Base-by-base conservation (phyloP, 2,329 filamentous ascomycete genomes). In the Colletotrichum ledebouriae region DNA sequence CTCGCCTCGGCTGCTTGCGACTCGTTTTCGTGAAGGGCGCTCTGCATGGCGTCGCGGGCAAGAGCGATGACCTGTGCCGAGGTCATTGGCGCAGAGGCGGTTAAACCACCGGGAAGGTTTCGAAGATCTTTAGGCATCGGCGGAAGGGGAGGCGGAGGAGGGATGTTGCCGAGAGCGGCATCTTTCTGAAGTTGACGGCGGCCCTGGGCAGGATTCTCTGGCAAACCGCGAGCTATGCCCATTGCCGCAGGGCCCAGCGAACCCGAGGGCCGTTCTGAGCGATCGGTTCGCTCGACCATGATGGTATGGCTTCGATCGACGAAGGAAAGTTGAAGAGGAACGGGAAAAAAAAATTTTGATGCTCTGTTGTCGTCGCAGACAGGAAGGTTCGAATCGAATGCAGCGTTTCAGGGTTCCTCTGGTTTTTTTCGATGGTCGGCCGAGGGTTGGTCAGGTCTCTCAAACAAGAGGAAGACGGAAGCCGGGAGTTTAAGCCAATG, bases 21-120 rank as follows among this genome's bases (percentile, higher is more conserved):
- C 73, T 85, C 84, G 72, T 91, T 90, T 76, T 90, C 90, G 72
- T 89, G 85, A 66, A 91, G 81, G 62, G 91, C 90, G 73, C 84
- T 85, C 70, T 86, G 85, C 86, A 93, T 91, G 50, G 89, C 89
- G 73, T 91, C 88, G 72, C 86, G 86, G 41, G 89, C 89, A 56
- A 92, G 83, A 63, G 83, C 82, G 59, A 93, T 87, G 71, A 93
- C 89, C 76, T 93, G 89, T 49, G 81, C 82, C 44, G 89, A 81
- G 17, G 89, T 86, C 75, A 90, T 83, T 60, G 86, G 83, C 13
- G 79, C 77, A n/a, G 81, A 81, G 15, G 84, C 78, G 12, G 86
- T 84, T 53, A 89, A 77, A 13, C 78, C 80, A 13, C 82, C 82
- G 44, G 83, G 76, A 63, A 82, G 79, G 78, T 83, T 80, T 75